Percentiles rank a stretch among this genome's conserved stretches.
Conservation (phyloP, 257 asterid species). For the Solanum etuberosum region DNA sequence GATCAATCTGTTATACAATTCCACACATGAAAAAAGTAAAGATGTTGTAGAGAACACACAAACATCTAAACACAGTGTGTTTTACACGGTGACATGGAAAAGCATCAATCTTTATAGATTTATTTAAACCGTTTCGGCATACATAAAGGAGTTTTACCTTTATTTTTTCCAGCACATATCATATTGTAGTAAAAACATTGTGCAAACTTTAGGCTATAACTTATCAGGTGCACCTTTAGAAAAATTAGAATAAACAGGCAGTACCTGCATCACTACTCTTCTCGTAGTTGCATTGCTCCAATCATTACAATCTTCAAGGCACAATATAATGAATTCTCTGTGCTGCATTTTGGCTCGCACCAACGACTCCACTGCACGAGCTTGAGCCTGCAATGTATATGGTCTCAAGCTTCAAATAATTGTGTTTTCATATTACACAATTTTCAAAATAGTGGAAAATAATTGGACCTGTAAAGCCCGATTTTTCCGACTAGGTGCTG, state of each 20-base stretch:
- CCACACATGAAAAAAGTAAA: not conserved
- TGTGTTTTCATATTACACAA: conserved; percentile 3
- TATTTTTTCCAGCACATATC: not conserved
- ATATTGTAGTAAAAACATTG: not conserved
- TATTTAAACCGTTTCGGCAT: not conserved
- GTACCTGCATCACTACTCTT: conserved; percentile 94
- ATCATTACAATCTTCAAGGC: conserved; percentile 97
- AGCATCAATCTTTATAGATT: not conserved
- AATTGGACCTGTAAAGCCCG: conserved; percentile 73
- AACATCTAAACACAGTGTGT: not conserved
- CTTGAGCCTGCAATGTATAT: conserved; percentile 56
- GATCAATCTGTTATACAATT: conserved; percentile 57
- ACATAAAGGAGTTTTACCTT: not conserved
- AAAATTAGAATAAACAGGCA: conserved; percentile 1
- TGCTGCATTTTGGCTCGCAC: conserved; percentile 97
- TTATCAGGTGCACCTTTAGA: not conserved
- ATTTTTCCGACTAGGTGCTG: conserved; percentile 84
- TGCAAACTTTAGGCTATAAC: not conserved
- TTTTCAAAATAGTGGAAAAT: not conserved
- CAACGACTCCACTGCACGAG: conserved; percentile 87
- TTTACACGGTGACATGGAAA: not conserved
- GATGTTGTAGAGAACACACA: not conserved
- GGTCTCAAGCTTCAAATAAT: conserved; percentile 10
- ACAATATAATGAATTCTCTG: conserved; percentile 82
- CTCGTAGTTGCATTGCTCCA: conserved; percentile 96